Evolutionary conservation across 805 yeast species (phyloP), one percentile per base, ranked within the genome.

Genomic region (Starmerella khaoyaiensis): DNA sequence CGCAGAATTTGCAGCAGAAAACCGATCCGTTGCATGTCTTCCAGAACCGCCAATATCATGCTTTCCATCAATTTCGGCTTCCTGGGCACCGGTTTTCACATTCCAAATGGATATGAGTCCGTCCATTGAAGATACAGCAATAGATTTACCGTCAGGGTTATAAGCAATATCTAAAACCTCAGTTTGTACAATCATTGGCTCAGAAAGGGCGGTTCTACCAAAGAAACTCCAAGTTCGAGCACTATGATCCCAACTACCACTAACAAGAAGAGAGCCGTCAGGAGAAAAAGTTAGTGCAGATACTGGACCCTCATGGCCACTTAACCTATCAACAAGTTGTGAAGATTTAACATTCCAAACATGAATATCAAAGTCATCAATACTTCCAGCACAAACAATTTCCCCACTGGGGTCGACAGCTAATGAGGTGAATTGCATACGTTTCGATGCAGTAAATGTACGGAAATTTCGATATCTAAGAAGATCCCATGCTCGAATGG

Each of bases 361-460:
- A 54, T 80, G 86, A 41, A 90, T 80, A 40, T 81, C 94, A 59
- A 76, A 90, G 45, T 77, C 79, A 54, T 86, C 95, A 29, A 76
- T 65, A 3, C 95, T 80, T 2, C 95, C 95, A 3, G 96, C 98
- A 53, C 90, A 84, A 2, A 90, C 90, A 35, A 90, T 76, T 59
- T 90, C 98, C 22, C 97, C 98, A 53, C 93, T 79, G 21, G 97
- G 94, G 58, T 90, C 98, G 29, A 84, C 94, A 0, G 97, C 97
- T 42, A 90, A 61, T 36, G 83, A 72, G 35, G 75, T 76, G 59
- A 87, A 90, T 54, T 84, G 95, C 20, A 86, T 65, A 50, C 97
- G 68, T 47, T 76, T 77, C 3, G 94, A 74, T 0, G 96, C 90
- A 0, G 97, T 84, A 56, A 87, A 86, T 0, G 94, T 83, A 50